These are phyloP conservation scores for Chenopodium berlandieri DNA, from an alignment of 148 eudicot genomes.

Conservation along the genomic window DNA sequence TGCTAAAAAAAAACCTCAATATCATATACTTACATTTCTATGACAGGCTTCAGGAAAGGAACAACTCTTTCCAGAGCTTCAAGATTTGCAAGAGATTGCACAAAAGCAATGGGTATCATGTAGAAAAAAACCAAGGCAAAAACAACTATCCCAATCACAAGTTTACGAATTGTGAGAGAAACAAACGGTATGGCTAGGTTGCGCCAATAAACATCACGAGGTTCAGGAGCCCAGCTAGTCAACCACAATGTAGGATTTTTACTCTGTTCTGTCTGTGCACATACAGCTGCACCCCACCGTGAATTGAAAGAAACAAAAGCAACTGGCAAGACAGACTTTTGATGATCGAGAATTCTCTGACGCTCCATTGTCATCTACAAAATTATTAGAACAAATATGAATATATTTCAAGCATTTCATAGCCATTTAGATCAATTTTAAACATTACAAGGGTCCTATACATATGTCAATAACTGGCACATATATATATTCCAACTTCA, in stretches of 20 bases:
- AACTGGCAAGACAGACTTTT: slow-evolving; percentile 58
- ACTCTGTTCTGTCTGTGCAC: slow-evolving; percentile 95
- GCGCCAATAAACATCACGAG: slow-evolving; percentile 91
- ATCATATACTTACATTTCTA: slow-evolving; percentile 60
- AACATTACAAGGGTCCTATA: not conserved
- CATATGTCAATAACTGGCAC: not conserved
- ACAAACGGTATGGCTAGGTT: slow-evolving; percentile 85
- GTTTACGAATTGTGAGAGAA: slow-evolving; percentile 68
- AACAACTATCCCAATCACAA: slow-evolving; percentile 60
- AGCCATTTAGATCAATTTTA: not conserved
- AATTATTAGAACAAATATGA: slow-evolving; percentile 11
- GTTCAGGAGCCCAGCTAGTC: slow-evolving; percentile 98
- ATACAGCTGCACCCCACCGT: slow-evolving; percentile 96
- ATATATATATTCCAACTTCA: not conserved
- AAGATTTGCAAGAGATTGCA: slow-evolving; percentile 97
- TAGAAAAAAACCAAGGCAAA: slow-evolving; percentile 89
- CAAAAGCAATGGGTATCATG: slow-evolving; percentile 97
- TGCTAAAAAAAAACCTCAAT: not conserved
- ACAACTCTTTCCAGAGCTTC: slow-evolving; percentile 84
- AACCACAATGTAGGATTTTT: slow-evolving; percentile 84
- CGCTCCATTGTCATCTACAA: slow-evolving; percentile 78
- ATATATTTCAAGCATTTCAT: not conserved
- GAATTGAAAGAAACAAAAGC: slow-evolving; percentile 95
- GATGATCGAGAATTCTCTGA: slow-evolving; percentile 68
- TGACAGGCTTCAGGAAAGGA: slow-evolving; percentile 76